These are phyloP conservation scores for Teratosphaeria viscida DNA, from an alignment of 2,329 filamentous ascomycete species.

Conservation along the genomic window DNA sequence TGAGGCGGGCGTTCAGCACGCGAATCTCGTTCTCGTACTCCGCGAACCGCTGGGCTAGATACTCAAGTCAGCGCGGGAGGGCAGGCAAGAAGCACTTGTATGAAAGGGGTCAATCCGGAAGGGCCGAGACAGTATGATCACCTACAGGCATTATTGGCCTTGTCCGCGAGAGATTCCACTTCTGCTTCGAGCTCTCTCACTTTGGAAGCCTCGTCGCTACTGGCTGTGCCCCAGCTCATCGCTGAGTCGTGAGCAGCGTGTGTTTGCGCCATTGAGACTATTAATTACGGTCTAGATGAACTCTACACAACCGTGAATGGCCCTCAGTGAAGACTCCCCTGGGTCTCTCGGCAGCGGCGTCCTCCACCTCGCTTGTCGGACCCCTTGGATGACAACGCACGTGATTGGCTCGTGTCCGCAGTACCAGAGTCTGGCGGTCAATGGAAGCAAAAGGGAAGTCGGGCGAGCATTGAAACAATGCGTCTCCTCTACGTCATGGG, in stretches of 20 bases:
- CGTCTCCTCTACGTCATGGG: too few species aligned
- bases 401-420: neutral
- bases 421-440: neutral
- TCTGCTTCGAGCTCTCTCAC: slow-evolving; percentile 60
- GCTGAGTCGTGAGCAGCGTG: slow-evolving; percentile 33
- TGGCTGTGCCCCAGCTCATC: slow-evolving; percentile 44
- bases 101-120: neutral
- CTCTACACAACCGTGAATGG: neutral
- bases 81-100: neutral
- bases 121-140: slow-evolving; percentile 3
- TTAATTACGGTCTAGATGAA: neutral
- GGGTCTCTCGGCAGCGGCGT: neutral
- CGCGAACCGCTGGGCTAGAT: slow-evolving; percentile 42
- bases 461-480: too few species aligned
- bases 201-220: slow-evolving; percentile 10
- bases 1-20: slow-evolving; percentile 40
- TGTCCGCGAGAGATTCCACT: slow-evolving; percentile 58
- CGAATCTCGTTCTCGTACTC: slow-evolving; percentile 73
- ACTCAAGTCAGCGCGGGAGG: neutral
- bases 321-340: neutral
- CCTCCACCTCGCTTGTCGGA: neutral
- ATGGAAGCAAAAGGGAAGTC: too few species aligned
- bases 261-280: slow-evolving; percentile 12
- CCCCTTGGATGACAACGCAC: neutral
- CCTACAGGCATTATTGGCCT: slow-evolving; percentile 53